Conservation (phyloP, 208 protist species). For the Leptomonas pyrrhocoris region DNA sequence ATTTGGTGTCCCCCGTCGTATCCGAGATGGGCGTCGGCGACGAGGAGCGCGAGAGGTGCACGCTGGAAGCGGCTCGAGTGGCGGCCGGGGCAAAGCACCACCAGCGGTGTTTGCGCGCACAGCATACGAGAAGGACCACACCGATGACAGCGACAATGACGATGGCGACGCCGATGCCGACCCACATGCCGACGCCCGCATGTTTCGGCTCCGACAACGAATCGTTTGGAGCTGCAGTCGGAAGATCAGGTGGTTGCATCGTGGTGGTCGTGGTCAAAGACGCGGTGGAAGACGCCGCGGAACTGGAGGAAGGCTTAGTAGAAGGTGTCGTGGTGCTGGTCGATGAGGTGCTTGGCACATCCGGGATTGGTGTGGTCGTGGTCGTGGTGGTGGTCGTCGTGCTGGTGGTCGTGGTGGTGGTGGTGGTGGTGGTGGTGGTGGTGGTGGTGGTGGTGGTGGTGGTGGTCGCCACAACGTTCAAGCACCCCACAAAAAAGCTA, state of each 20-base stretch:
- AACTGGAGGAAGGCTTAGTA: too few relatives aligned
- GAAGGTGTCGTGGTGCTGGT: not conserved
- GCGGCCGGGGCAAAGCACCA: conserved; percentile 13
- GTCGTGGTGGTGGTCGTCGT: conserved; percentile 9
- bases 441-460: conserved; percentile 9
- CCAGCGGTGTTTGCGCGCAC: not conserved
- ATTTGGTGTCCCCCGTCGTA: conserved; percentile 1
- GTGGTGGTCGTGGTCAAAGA: conserved; percentile 10
- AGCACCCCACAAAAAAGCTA: not conserved
- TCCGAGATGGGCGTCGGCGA: not conserved
- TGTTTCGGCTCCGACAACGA: not conserved
- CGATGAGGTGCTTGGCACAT: not conserved
- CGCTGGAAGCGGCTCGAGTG: not conserved
- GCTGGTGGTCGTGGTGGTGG: conserved; percentile 7
- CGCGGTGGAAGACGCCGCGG: too few relatives aligned
- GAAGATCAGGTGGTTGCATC: too few relatives aligned
- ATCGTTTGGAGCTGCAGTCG: not conserved
- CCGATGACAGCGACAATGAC: conserved; percentile 13
- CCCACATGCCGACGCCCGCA: conserved; percentile 6
- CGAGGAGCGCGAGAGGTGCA: not conserved
- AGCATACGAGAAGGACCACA: conserved; percentile 1
- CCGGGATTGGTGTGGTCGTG: not conserved
- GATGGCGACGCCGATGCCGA: conserved; percentile 16
- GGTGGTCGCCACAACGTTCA: conserved; percentile 1
- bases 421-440: not conserved